These are phyloP conservation scores for Neurospora discreta DNA, from an alignment of 495 filamentous ascomycete genomes.

Conservation along the genomic window DNA sequence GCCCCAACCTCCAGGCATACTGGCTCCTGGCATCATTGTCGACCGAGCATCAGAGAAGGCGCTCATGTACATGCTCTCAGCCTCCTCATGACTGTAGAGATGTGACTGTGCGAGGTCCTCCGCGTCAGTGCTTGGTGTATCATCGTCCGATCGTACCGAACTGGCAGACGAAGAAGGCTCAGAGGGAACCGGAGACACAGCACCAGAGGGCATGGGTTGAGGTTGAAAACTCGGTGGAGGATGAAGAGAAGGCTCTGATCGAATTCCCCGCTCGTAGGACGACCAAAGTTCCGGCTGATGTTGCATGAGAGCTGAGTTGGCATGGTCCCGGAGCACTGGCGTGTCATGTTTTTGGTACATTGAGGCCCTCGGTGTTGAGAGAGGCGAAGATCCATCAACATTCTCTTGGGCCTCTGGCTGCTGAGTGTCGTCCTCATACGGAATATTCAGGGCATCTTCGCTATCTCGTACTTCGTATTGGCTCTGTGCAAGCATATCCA, in stretches of 20 bases:
- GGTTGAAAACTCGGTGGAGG: constrained; percentile 6
- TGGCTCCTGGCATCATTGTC: background rate
- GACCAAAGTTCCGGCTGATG: constrained; percentile 19
- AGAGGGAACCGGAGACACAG: constrained; percentile 7
- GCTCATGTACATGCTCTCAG: constrained; percentile 90
- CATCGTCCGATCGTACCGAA: constrained; percentile 5
- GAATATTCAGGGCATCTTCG: constrained; percentile 39
- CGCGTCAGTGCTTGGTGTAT: background rate
- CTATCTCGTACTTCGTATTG: constrained; percentile 29
- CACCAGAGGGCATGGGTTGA: constrained; percentile 3
- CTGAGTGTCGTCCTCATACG: constrained; percentile 29
- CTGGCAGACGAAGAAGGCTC: constrained; percentile 17
- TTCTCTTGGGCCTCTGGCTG: constrained; percentile 8
- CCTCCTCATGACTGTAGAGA: constrained; percentile 81
- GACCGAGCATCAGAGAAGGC: constrained; percentile 35
- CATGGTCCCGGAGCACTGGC: constrained; percentile 10
- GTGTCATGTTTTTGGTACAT: constrained; percentile 17
- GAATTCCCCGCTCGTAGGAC: constrained; percentile 16
- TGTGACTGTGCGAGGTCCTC: constrained; percentile 60
- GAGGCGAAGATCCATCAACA: constrained; percentile 16
- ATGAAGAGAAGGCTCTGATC: constrained; percentile 29
- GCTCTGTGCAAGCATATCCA: constrained; percentile 20
- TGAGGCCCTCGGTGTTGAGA: constrained; percentile 37
- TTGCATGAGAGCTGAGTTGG: constrained; percentile 24
- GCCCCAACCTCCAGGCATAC: constrained; percentile 54